Base-by-base conservation (phyloP, 1,139 yeast species). In the Saccharomycopsis hybrid region DNA sequence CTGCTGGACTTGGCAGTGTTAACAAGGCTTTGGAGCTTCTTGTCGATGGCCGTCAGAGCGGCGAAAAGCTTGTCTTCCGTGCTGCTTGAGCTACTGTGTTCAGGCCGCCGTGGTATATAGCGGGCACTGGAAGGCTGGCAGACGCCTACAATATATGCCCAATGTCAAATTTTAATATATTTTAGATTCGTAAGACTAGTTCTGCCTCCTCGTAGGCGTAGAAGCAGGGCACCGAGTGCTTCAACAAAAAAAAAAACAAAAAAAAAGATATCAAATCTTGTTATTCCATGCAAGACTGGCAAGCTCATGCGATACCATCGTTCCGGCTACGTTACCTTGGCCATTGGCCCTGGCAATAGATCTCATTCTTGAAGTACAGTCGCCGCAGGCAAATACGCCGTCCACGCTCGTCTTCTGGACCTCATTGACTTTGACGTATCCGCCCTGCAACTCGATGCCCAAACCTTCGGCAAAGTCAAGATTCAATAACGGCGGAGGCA, bases 61-160 rank as follows among this genome's bases (percentile, higher is more conserved):
- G 61, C n/a, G 61, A 63, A 46, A 70, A 70, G 53, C 54, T 65
- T 40, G 62, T 60, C 13, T 56, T 64, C 43, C 49, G 56, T 18
- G n/a, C n/a, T n/a, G n/a, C n/a, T n/a, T n/a, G n/a, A n/a, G n/a
- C n/a, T n/a, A n/a, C n/a, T n/a, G n/a, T n/a, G n/a, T n/a, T n/a
- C n/a, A n/a, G n/a, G n/a, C n/a, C n/a, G n/a, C n/a, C n/a, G n/a
- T n/a, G n/a, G n/a, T n/a, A n/a, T n/a, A n/a, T n/a, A n/a, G n/a
- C n/a, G n/a, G n/a, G n/a, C n/a, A n/a, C n/a, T n/a, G n/a, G n/a
- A n/a, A n/a, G n/a, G n/a, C n/a, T n/a, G n/a, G n/a, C n/a, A n/a
- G n/a, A n/a, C n/a, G n/a, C n/a, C n/a, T n/a, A n/a, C n/a, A n/a
- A n/a, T n/a, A n/a, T n/a, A n/a, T n/a, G n/a, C n/a, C n/a, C n/a